These are phyloP conservation scores for Anthracocystis walkeri DNA, from an alignment of 1,284 basidiomycete genomes.

Conservation along the genomic window DNA sequence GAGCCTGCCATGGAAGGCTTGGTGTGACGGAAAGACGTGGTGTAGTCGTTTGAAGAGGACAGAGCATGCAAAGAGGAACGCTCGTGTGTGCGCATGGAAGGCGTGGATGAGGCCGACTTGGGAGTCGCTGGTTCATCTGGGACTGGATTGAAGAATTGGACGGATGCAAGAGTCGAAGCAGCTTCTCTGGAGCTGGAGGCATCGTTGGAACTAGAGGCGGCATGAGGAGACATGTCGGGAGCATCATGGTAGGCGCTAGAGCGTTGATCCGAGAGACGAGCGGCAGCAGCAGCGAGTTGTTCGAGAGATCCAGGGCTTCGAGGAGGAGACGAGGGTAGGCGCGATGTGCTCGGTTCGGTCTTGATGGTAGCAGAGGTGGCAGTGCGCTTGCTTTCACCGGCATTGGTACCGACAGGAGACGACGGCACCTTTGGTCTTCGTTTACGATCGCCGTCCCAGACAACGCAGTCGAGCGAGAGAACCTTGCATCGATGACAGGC, in stretches of 20 bases:
- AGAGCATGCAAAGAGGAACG: slow-evolving; percentile 11
- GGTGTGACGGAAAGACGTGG: slow-evolving; percentile 7
- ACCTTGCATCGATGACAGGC: slow-evolving; percentile 56
- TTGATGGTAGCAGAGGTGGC: slow-evolving; percentile 10
- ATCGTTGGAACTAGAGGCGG: slow-evolving; percentile 23
- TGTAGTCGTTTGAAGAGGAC: not conserved
- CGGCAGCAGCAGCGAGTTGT: slow-evolving; percentile 48
- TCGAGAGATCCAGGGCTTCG: slow-evolving; percentile 45
- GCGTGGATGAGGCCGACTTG: slow-evolving; percentile 17
- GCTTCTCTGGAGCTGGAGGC: slow-evolving; percentile 30
- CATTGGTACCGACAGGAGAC: not conserved
- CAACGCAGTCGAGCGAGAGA: slow-evolving; percentile 51
- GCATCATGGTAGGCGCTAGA: slow-evolving; percentile 17
- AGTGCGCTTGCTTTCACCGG: not conserved
- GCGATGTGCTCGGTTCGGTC: slow-evolving; percentile 22
- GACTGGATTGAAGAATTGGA: slow-evolving; percentile 49
- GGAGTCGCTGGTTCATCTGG: slow-evolving; percentile 20
- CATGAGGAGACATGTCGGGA: slow-evolving; percentile 27
- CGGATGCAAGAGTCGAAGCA: slow-evolving; percentile 39
- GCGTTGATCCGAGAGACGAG: slow-evolving; percentile 42
- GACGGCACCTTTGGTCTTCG: slow-evolving; percentile 31
- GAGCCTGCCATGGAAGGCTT: slow-evolving; percentile 11
- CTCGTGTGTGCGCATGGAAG: slow-evolving; percentile 7
- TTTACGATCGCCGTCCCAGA: slow-evolving; percentile 60
- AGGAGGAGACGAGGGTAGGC: slow-evolving; percentile 25